phyloP scores from a whole-genome alignment of 2,329 filamentous ascomycete species.

The Hymenoscyphus linearis region DNA sequence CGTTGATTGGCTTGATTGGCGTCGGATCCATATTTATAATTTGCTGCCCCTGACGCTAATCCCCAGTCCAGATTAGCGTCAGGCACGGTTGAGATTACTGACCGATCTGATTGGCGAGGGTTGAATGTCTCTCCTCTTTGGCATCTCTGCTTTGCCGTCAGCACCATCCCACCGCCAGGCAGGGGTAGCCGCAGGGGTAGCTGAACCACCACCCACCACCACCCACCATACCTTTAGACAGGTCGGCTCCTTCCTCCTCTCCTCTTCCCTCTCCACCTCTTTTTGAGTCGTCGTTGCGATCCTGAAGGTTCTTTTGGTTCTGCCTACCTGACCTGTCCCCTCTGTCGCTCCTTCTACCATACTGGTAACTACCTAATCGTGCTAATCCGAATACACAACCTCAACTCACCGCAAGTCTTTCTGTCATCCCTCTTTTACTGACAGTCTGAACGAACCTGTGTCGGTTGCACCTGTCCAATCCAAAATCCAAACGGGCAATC shows the following conservation, averaged over 20 bases:
- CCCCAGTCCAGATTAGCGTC: background rate
- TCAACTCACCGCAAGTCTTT: background rate
- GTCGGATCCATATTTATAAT: background rate
- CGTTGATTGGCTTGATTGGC: background rate
- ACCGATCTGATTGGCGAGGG: background rate
- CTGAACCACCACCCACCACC: too few relatives aligned
- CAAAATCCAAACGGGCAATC: background rate
- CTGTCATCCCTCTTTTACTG: slow-evolving; percentile 5
- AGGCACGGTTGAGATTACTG: background rate
- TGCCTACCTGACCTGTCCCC: background rate
- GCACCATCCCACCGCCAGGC: background rate
- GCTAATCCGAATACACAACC: too few relatives aligned
- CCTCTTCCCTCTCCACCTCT: background rate
- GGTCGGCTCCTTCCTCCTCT: background rate
- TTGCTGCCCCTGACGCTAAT: background rate
- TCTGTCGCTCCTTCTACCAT: background rate
- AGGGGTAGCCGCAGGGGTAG: too few relatives aligned
- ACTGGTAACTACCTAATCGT: background rate
- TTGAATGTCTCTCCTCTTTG: background rate
- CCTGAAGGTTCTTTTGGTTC: background rate
- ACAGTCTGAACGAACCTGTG: background rate
- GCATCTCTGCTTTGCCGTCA: background rate
- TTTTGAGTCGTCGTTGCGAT: background rate
- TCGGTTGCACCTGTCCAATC: background rate
- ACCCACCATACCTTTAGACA: background rate